These are phyloP conservation scores for Saturnispora mendoncae DNA, from an alignment of 805 yeast species.

Conservation along the genomic window DNA sequence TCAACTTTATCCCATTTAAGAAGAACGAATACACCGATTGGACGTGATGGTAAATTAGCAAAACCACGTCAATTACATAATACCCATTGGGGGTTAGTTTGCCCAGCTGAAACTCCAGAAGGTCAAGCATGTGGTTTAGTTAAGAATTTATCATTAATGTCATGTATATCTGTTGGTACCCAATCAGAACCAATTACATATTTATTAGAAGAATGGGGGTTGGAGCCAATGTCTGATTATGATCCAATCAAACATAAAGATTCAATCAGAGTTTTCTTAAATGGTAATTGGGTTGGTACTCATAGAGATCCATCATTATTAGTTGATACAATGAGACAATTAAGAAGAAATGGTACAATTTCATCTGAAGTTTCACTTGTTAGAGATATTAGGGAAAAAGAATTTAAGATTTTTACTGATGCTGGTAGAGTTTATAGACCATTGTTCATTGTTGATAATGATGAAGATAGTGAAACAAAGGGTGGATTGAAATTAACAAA, in stretches of 20 bases:
- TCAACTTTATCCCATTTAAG: slow-evolving; percentile 98
- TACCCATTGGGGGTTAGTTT: slow-evolving; percentile 99
- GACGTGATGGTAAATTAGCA: slow-evolving; percentile 98
- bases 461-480: slow-evolving; percentile 53
- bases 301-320: slow-evolving; percentile 93
- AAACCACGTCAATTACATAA: slow-evolving; percentile 98
- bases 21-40: slow-evolving; percentile 98
- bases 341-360: slow-evolving; percentile 92
- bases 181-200: slow-evolving; percentile 92
- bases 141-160: slow-evolving; percentile 90
- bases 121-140: slow-evolving; percentile 99
- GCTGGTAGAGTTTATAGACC: slow-evolving; percentile 99
- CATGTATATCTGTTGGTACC: slow-evolving; percentile 96
- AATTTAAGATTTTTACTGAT: slow-evolving; percentile 92
- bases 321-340: slow-evolving; percentile 80
- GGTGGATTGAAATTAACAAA: slow-evolving; percentile 80
- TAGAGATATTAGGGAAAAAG: slow-evolving; percentile 94
- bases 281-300: slow-evolving; percentile 99
- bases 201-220: slow-evolving; percentile 97
- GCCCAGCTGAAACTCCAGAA: slow-evolving; percentile 99
- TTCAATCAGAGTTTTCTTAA: slow-evolving; percentile 89
- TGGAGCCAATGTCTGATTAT: slow-evolving; percentile 95
- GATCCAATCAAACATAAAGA: slow-evolving; percentile 87
- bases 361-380: slow-evolving; percentile 94
- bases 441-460: slow-evolving; percentile 85